phyloP scores from a whole-genome alignment of 768 basidiomycete species.

The Termitomyces sp. region DNA sequence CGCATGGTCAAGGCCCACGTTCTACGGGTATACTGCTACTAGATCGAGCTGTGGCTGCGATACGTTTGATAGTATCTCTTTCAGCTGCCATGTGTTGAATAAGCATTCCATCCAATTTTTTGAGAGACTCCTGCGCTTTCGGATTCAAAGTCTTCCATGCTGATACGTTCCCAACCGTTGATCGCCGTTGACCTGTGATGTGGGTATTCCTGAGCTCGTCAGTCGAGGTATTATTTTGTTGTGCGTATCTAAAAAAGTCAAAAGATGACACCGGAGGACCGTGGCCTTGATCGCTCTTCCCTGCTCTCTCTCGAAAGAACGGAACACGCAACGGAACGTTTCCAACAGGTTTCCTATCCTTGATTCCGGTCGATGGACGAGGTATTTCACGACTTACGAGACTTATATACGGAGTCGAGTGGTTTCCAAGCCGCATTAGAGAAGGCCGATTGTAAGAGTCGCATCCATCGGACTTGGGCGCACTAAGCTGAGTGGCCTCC shows the following conservation, averaged over 20 bases:
- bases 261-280: conserved; percentile 36
- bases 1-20: conserved; percentile 15
- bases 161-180: conserved; percentile 26
- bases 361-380: conserved; percentile 26
- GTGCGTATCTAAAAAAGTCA: conserved; percentile 45
- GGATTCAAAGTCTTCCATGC: conserved; percentile 31
- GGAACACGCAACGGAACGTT: conserved; percentile 43
- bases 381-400: conserved; percentile 30
- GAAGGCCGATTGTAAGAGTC: conserved; percentile 38
- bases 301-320: conserved; percentile 46
- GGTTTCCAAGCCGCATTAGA: conserved; percentile 65
- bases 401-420: conserved; percentile 64
- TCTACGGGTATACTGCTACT: conserved; percentile 18
- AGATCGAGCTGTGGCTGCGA: conserved; percentile 46
- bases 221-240: conserved; percentile 30
- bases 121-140: conserved; percentile 54
- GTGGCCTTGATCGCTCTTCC: conserved; percentile 35
- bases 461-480: conserved; percentile 11
- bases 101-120: conserved; percentile 75
- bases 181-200: conserved; percentile 26
- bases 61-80: conserved; percentile 74
- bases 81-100: conserved; percentile 82
- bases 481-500: conserved; percentile 29
- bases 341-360: conserved; percentile 48
- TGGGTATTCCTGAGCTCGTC: conserved; percentile 7